phyloP scores from a whole-genome alignment of 2,329 filamentous ascomycete genomes.

The Berkeleyomyces rouxiae region DNA sequence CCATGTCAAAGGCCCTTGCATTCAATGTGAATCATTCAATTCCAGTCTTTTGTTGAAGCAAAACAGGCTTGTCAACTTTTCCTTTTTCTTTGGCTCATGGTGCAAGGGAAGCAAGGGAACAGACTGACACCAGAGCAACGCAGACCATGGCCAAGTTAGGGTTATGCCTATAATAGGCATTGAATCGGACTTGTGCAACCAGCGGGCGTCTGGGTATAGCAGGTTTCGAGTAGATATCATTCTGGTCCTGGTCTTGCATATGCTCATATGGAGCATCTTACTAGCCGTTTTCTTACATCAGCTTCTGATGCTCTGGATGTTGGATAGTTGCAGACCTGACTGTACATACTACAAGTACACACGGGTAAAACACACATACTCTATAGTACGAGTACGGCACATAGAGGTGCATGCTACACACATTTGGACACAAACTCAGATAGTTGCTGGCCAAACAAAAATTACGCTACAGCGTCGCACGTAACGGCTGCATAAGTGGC shows the following conservation, averaged over 20 bases:
- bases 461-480: no score
- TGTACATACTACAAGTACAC: no score
- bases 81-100: background rate
- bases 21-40: background rate
- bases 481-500: background rate
- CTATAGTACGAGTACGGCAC: no score
- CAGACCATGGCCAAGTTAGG: background rate
- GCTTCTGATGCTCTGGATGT: background rate
- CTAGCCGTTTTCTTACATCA: no score
- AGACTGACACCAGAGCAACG: no score
- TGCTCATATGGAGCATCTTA: background rate
- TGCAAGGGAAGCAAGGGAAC: background rate
- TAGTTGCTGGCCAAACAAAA: no score
- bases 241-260: background rate
- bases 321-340: background rate
- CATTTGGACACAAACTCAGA: no score
- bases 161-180: background rate
- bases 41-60: background rate
- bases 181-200: no score
- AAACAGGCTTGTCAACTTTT: background rate
- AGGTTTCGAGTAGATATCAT: no score
- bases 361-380: no score
- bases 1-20: background rate
- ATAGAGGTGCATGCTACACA: no score
- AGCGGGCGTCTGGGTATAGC: no score